Conservation (phyloP, 345 rosid species). For the Melastoma malabathricum region DNA sequence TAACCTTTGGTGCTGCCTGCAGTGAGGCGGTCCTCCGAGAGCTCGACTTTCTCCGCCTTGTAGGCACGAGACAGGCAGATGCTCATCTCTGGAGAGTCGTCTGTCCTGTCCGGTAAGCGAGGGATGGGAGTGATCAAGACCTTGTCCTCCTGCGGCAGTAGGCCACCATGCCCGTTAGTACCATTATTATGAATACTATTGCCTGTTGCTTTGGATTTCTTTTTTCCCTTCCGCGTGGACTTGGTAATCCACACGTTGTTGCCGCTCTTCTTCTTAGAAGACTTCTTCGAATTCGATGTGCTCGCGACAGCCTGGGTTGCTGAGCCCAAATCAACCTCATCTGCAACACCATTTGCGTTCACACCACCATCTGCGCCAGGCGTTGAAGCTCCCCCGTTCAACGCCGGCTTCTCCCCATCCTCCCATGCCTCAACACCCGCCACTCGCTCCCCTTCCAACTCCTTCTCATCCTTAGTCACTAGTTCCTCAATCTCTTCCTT, state of each 20-base stretch:
- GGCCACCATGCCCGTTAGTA: no score
- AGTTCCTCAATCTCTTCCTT: conserved; percentile 37
- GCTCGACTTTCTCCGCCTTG: conserved; percentile 93
- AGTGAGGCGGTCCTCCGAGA: conserved; percentile 66
- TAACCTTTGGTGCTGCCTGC: conserved; percentile 92
- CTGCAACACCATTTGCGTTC: conserved; percentile 1
- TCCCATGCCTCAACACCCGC: conserved; percentile 10
- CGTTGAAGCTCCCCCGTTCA: neutral
- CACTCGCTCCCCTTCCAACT: conserved; percentile 15
- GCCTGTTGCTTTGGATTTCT: conserved; percentile 51
- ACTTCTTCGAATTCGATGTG: conserved; percentile 31
- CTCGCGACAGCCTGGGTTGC: neutral
- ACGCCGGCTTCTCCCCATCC: conserved; percentile 7
- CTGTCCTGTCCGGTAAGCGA: conserved; percentile 64
- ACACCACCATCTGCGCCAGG: neutral
- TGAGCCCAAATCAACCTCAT: conserved; percentile 1
- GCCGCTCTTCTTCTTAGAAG: conserved; percentile 68
- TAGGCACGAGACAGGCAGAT: conserved; percentile 77
- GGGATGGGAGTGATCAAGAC: conserved; percentile 68
- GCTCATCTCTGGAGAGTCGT: conserved; percentile 53
- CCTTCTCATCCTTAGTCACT: conserved; percentile 39
- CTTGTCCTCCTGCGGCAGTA: conserved; percentile 41
- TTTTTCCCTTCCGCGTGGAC: conserved; percentile 86
- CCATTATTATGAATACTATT: conserved; percentile 23
- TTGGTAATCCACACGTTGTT: conserved; percentile 77